phyloP scores from a whole-genome alignment of 2,329 filamentous ascomycete species.

The Botrytis squamosa region DNA sequence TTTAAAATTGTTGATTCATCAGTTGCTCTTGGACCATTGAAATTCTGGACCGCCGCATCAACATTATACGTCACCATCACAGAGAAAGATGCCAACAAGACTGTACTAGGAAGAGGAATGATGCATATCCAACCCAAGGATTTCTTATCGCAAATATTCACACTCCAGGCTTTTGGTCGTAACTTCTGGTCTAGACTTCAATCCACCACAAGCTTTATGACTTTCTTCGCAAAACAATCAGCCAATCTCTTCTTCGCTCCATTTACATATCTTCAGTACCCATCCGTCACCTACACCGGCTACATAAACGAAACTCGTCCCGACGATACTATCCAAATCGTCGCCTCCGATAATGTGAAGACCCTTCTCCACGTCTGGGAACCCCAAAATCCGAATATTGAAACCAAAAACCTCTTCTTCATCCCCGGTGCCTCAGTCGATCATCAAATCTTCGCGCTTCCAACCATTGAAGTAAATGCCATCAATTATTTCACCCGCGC shows the following conservation, averaged over 20 bases:
- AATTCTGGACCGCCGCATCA: conserved; percentile 61
- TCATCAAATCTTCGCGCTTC: conserved; percentile 61
- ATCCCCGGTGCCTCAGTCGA: conserved; percentile 62
- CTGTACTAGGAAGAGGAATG: conserved; percentile 57
- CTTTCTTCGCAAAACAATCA: conserved; percentile 55
- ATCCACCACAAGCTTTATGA: conserved; percentile 52
- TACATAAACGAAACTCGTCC: conserved; percentile 54
- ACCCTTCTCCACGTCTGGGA: conserved; percentile 59
- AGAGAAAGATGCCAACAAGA: conserved; percentile 27
- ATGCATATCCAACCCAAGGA: conserved; percentile 55
- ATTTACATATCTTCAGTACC: conserved; percentile 56
- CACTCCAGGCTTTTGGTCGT: conserved; percentile 51
- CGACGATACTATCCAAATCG: conserved; percentile 46
- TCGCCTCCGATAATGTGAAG: conserved; percentile 52
- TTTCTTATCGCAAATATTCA: conserved; percentile 56
- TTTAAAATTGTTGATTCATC: conserved; percentile 62
- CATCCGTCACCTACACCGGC: conserved; percentile 47
- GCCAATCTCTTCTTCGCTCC: conserved; percentile 54
- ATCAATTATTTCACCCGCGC: conserved; percentile 61
- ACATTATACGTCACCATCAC: conserved; percentile 62
- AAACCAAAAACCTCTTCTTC: conserved; percentile 55
- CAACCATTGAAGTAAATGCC: conserved; percentile 61
- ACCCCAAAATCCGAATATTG: conserved; percentile 41
- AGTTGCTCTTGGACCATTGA: conserved; percentile 53
- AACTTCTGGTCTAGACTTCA: conserved; percentile 46